Base-by-base conservation (phyloP, 163 green algal genomes). In the Scenedesmus sp. region DNA sequence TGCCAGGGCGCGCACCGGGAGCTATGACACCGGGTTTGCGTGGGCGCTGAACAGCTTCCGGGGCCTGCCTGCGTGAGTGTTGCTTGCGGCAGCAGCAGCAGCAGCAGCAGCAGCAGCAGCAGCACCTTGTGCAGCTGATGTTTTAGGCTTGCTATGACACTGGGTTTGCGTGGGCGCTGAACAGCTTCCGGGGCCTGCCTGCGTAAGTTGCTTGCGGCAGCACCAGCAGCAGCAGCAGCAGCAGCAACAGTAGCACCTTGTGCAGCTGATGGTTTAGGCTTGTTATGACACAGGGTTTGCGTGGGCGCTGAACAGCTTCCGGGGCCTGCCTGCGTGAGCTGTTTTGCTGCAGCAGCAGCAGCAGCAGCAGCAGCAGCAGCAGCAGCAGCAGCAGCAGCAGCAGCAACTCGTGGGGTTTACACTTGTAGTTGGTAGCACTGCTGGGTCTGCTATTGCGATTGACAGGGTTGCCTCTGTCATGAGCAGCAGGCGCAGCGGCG, bases 1-100 rank as follows among this genome's bases (percentile, higher is more conserved):
- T n/a, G 57, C 57, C 0, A 56, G 60, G 26, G 59, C 60, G 20
- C 15, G 54, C 62, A 90, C 16, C 59, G 62, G 57, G 15, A 20
- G 6, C 2, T 26, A 77, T 34, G 46, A 52, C n/a, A 88, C 15
- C 7, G 59, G 62, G 20, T 86, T 84, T 34, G 89, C 81, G 1
- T 92, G 89, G 89, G 81, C 82, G 54, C 89, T 92, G 56, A 84
- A 86, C 67, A 84, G 86, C 73, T 86, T 91, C 73, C 2, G 46
- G n/a, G 76, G 76, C 46, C 1, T 84, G 26, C 76, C 76, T 60
- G 76, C 76, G 46, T 84, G 34, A 59, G 76, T 84, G 76, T 26
- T 59, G 34, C 46, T 73, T n/a, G 34, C 7, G 54, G 84, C 56
- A 70, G 59, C 85, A 82, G 15, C 85, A 83, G 85, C 85, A 56